A percentile compares a stretch with the other conserved stretches of the same genome.
Evolutionary conservation across 345 rosid genomes (phyloP).

Genomic region (Eucalyptus dawsonii): DNA sequence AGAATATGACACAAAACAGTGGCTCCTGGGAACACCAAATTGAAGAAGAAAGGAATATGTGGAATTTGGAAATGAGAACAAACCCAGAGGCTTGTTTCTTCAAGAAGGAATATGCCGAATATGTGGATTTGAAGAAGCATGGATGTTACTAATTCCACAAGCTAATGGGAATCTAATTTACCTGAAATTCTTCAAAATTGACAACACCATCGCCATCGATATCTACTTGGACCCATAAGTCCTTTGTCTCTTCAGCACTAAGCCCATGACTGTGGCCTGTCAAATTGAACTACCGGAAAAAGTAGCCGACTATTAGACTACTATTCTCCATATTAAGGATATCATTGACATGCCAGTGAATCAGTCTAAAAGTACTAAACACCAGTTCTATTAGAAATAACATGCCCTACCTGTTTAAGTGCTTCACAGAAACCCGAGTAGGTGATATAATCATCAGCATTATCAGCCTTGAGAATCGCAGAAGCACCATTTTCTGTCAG

Average conservation of each 20-base stretch:
- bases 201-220: constrained; percentile 58
- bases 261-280: constrained; percentile 70
- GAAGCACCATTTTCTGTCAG: constrained; percentile 66
- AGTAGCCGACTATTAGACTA: not conserved
- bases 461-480: constrained; percentile 59
- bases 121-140: not conserved
- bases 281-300: constrained; percentile 43
- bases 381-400: not conserved
- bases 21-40: not conserved
- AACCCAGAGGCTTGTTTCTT: not conserved
- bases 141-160: not conserved
- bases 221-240: constrained; percentile 84
- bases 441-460: constrained; percentile 42
- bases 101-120: not conserved
- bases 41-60: not conserved
- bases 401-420: constrained; percentile 53
- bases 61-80: not conserved
- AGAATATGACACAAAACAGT: not conserved
- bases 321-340: not conserved
- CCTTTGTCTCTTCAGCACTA: constrained; percentile 53
- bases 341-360: not conserved
- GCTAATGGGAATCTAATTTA: not conserved
- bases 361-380: not conserved
- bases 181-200: constrained; percentile 86
- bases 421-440: constrained; percentile 68